Evolutionary conservation across 2,329 filamentous ascomycete genomes (phyloP), one percentile per base, ranked within the genome.

Genomic region (Cyphellophora europaea): DNA sequence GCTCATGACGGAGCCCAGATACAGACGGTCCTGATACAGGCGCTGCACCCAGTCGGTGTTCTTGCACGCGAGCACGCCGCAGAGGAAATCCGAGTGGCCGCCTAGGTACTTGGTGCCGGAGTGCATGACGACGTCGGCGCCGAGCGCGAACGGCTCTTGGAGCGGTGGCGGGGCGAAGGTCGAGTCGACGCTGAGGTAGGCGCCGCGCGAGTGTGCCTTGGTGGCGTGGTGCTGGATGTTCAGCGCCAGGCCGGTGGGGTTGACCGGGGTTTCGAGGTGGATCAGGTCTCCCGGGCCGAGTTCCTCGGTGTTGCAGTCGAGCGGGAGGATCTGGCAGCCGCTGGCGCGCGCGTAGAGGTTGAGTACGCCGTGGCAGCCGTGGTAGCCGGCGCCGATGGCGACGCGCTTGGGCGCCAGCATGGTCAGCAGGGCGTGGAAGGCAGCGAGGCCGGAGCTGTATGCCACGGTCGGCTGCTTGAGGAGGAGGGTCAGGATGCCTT

Each of bases 101-200:
- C 89, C 89, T 46, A 96, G 74, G 60, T 95, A 96, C 68, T 96
- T 96, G 12, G 87, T 93, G 4, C 86, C 89, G 34, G 74, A 81
- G 61, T 96, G 89, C 83, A 95, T 82, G 19, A 94, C 74, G 1
- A 87, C 60, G 59, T 95, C 88, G 16, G 81, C 86, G 31, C 85
- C 88, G 56, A 72, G 79, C 15, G 57, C 53, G 49, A 95, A 89
- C 0, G 89, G 87, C 50, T 94, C 82, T 55, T 85, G 79, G 37
- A 96, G 65, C 18, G 84, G 83, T 18, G 89, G 89, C 27, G 89
- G 89, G 3, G 77, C 89, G 59, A 96, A 94, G 0, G 89, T 96
- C 2, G 83, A 79, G 58, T 96, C 89, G 2, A 95, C 80, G 6
- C 79, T 80, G 30, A 95, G 65, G 36, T 73, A 73, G 5, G 85